phyloP scores from a whole-genome alignment of 2,329 filamentous ascomycete species.

The Geosmithia morbida region DNA sequence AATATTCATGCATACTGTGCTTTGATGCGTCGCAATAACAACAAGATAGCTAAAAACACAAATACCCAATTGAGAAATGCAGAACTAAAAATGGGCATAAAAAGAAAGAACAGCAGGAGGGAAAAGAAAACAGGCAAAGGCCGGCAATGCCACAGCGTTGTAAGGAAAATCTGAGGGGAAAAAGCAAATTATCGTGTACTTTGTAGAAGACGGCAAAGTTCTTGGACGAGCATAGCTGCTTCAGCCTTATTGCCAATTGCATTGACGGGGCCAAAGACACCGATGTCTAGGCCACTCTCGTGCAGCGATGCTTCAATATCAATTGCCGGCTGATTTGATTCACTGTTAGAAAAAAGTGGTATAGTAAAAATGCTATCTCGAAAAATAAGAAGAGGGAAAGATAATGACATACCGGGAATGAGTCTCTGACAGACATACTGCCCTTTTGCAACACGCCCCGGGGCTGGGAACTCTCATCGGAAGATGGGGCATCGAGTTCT shows the following conservation, averaged over 20 bases:
- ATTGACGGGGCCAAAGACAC: conserved; percentile 21
- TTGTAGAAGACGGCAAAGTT: conserved; percentile 6
- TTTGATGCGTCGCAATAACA: too few species aligned
- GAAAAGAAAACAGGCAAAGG: background rate
- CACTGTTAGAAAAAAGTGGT: background rate
- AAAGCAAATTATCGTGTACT: background rate
- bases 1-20: too few species aligned
- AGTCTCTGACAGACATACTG: conserved; percentile 5
- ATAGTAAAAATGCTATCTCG: background rate
- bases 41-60: too few species aligned
- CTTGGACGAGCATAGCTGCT: conserved; percentile 10
- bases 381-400: background rate
- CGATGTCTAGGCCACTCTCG: conserved; percentile 18
- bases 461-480: background rate
- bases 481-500: background rate
- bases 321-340: conserved; percentile 17
- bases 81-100: too few species aligned
- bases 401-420: conserved; percentile 15
- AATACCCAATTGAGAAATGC: too few species aligned
- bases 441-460: background rate
- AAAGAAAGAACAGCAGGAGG: background rate
- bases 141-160: background rate
- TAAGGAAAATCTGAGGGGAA: background rate
- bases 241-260: conserved; percentile 10
- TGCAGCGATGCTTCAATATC: conserved; percentile 24